Evolutionary conservation across 2,329 filamentous ascomycete species (phyloP).

Genomic region (Fusarium palustre): DNA sequence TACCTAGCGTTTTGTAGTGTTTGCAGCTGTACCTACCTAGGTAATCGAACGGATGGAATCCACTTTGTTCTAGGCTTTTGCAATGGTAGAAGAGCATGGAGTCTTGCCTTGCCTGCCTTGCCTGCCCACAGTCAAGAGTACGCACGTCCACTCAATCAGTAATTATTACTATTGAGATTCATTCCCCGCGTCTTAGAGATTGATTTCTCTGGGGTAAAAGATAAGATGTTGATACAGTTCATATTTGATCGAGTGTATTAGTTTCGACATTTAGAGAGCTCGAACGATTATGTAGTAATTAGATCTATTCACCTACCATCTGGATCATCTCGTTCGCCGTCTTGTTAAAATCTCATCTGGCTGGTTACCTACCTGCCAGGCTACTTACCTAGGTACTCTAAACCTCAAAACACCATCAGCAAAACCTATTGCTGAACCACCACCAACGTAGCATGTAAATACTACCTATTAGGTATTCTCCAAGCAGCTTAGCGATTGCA

Average conservation of each 20-base stretch:
- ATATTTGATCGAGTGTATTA: neutral
- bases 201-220: constrained; percentile 39
- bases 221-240: neutral
- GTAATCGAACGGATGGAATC: neutral
- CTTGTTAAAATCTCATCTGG: neutral
- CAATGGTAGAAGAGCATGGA: constrained; percentile 29
- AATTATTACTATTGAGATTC: constrained; percentile 12
- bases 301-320: neutral
- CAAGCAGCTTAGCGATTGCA: neutral
- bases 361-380: constrained; percentile 7
- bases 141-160: constrained; percentile 11
- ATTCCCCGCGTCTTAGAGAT: constrained; percentile 27
- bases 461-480: neutral
- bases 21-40: neutral
- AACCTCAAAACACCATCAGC: constrained; percentile 23
- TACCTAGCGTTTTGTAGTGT: neutral
- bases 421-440: neutral
- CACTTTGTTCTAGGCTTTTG: constrained; percentile 42
- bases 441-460: neutral
- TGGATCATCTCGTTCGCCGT: neutral
- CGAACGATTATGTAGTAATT: neutral
- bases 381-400: neutral
- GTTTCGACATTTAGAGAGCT: neutral
- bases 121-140: neutral
- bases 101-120: neutral